Evolutionary conservation across 371 early-diverging fungal species (phyloP).

Genomic region (Mortierella polycephala): DNA sequence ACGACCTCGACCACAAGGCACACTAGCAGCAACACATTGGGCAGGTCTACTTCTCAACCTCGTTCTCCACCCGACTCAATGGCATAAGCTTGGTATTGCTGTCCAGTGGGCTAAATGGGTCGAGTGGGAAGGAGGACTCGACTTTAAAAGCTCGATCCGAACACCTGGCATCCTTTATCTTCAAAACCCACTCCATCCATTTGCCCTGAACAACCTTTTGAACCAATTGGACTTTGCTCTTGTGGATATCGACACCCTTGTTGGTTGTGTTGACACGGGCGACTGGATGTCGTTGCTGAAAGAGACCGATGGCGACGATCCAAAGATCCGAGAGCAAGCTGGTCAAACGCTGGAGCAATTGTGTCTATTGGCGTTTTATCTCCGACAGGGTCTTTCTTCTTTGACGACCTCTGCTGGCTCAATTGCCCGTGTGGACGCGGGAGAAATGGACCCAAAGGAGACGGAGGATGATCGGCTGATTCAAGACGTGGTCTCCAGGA

Average conservation of each 20-base stretch:
- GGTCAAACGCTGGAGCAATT: constrained; percentile 34
- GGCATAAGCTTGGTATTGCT: constrained; percentile 48
- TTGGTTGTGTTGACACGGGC: constrained; percentile 47
- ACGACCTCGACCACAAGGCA: constrained; percentile 28
- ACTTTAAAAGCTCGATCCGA: constrained; percentile 31
- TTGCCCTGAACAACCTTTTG: constrained; percentile 31
- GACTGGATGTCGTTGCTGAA: constrained; percentile 44
- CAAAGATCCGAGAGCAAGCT: constrained; percentile 23
- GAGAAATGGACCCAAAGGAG: constrained; percentile 14
- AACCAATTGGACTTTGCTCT: constrained; percentile 34
- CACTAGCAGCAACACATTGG: constrained; percentile 25
- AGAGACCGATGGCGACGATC: constrained; percentile 4
- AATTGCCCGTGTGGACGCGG: background rate
- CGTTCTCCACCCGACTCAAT: constrained; percentile 37
- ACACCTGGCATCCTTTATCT: constrained; percentile 42
- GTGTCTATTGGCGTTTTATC: constrained; percentile 46
- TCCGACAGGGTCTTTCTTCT: constrained; percentile 28
- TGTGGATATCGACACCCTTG: constrained; percentile 35
- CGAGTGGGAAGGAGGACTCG: constrained; percentile 50
- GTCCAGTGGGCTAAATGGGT: constrained; percentile 55
- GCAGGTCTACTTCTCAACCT: constrained; percentile 32
- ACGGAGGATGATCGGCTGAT: constrained; percentile 21
- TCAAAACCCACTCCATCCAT: constrained; percentile 47
- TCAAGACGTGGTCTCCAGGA: constrained; percentile 33
- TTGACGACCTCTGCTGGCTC: background rate